Percentiles rank a stretch among this genome's conserved stretches.
These are phyloP conservation scores for Coemansia sp. DNA, from an alignment of 192 early-diverging fungal genomes.

Conservation along the genomic window DNA sequence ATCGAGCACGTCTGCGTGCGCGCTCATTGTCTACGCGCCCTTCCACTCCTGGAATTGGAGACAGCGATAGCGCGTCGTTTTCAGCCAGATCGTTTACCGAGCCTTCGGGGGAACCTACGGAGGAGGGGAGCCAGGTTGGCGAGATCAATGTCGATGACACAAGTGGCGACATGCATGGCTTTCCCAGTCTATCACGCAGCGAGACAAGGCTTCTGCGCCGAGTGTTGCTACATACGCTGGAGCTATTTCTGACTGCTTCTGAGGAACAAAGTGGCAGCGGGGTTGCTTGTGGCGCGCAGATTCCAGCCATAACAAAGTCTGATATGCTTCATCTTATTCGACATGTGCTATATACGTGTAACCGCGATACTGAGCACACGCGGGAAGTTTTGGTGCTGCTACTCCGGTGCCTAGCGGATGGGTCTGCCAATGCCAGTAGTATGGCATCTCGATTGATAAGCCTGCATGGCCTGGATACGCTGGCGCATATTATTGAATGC, in stretches of 20 bases:
- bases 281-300: background rate
- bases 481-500: constrained; percentile 43
- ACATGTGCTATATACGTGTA: constrained; percentile 41
- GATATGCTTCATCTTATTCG: constrained; percentile 29
- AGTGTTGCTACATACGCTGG: constrained; percentile 30
- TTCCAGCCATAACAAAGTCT: constrained; percentile 19
- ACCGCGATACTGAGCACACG: constrained; percentile 41
- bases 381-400: constrained; percentile 36
- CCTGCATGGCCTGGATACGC: constrained; percentile 26
- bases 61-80: too few relatives aligned
- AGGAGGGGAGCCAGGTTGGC: constrained; percentile 3
- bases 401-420: constrained; percentile 46
- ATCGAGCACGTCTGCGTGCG: constrained; percentile 1
- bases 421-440: constrained; percentile 30
- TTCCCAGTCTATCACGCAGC: constrained; percentile 13
- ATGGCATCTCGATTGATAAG: constrained; percentile 27
- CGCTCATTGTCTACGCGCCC: constrained; percentile 16
- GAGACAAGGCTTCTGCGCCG: constrained; percentile 31
- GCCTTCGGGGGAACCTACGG: background rate
- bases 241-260: constrained; percentile 34
- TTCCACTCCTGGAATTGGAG: background rate
- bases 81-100: background rate
- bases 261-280: constrained; percentile 6
- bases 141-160: constrained; percentile 11
- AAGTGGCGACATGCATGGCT: constrained; percentile 21